Evolutionary conservation across 73 alveolate genomes (phyloP).

Genomic region (Paramecium sexaurelia): DNA sequence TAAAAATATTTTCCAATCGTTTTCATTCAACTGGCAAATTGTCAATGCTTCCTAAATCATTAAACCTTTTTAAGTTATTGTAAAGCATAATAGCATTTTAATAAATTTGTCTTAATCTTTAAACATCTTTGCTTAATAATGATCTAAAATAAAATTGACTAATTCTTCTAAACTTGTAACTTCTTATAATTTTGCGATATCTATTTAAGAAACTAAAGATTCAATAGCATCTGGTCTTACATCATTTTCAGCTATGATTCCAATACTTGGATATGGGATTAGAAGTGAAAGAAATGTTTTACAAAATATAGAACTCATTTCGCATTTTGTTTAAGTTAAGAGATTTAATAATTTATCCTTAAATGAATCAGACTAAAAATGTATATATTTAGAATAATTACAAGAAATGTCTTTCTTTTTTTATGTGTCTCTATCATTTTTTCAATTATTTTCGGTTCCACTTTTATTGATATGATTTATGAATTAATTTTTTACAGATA

Average conservation of each 20-base stretch:
- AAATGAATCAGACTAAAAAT: conserved; percentile 9
- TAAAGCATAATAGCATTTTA: conserved; percentile 43
- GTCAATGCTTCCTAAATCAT: conserved; percentile 34
- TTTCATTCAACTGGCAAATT: conserved; percentile 25
- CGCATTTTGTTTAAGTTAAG: background rate
- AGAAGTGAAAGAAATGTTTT: conserved; percentile 57
- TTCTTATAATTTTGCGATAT: conserved; percentile 17
- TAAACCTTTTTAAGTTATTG: conserved; percentile 61
- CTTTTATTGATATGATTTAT: conserved; percentile 47
- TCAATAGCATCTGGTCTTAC: conserved; percentile 42
- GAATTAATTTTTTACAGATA: conserved; percentile 67
- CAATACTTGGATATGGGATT: conserved; percentile 60
- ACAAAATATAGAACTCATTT: conserved; percentile 8
- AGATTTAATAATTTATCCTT: conserved; percentile 50
- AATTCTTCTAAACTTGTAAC: conserved; percentile 48
- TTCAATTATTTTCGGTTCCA: background rate
- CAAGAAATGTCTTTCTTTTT: conserved; percentile 40
- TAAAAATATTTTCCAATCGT: conserved; percentile 59
- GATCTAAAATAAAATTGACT: conserved; percentile 50
- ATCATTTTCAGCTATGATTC: conserved; percentile 36
- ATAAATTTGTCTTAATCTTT: conserved; percentile 56
- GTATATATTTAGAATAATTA: background rate
- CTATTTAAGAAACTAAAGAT: conserved; percentile 31
- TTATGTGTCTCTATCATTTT: conserved; percentile 59
- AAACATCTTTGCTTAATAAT: conserved; percentile 10